Evolutionary conservation across 345 rosid species (phyloP).

Genomic region (Hypericum perforatum): DNA sequence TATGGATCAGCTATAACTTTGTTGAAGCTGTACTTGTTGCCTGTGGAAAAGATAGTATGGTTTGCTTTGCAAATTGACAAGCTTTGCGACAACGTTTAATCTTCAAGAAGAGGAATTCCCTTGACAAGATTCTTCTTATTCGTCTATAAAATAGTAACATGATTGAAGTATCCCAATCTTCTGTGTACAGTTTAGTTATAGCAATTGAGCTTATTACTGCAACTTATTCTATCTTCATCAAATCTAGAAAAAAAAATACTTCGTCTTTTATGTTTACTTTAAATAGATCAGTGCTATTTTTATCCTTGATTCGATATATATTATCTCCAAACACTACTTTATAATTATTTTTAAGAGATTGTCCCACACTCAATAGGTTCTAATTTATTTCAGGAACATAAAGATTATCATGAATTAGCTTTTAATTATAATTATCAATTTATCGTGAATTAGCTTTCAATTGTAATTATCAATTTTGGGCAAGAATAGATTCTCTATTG

Average conservation of each 20-base stretch:
- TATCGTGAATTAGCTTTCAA: too few relatives aligned
- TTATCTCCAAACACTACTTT: slow-evolving; percentile 4
- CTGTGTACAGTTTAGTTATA: neutral
- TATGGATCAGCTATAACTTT: too few relatives aligned
- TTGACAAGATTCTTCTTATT: neutral
- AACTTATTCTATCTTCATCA: neutral
- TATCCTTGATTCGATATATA: slow-evolving; percentile 1
- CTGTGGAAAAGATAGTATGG: too few relatives aligned
- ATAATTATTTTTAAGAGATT: slow-evolving; percentile 4
- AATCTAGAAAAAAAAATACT: slow-evolving; percentile 10
- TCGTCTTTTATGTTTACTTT: slow-evolving; percentile 2
- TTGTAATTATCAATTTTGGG: neutral
- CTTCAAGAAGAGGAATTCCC: neutral
- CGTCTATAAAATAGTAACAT: neutral
- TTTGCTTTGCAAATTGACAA: too few relatives aligned
- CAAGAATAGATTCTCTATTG: neutral
- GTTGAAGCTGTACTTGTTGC: too few relatives aligned
- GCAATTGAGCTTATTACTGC: neutral
- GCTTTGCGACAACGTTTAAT: too few relatives aligned
- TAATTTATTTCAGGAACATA: slow-evolving; percentile 11
- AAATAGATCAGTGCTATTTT: neutral
- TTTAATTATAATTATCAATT: neutral
- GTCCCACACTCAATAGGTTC: slow-evolving; percentile 13
- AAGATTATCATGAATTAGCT: neutral
- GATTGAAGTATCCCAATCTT: neutral